phyloP scores from a whole-genome alignment of 2,329 filamentous ascomycete species.

The Diaporthe aspalathi region DNA sequence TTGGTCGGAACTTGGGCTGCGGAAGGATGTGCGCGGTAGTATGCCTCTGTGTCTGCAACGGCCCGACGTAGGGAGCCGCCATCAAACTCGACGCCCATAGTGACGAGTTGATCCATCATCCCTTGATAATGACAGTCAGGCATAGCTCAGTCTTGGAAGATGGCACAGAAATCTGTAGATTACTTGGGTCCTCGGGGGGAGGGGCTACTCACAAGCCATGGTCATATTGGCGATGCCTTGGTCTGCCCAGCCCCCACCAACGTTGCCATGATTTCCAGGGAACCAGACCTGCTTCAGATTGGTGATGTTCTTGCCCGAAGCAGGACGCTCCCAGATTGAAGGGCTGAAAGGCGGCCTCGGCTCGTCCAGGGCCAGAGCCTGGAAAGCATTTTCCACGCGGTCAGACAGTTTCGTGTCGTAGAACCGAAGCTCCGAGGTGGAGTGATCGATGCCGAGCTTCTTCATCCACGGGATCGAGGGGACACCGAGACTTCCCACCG shows the following conservation, averaged over 20 bases:
- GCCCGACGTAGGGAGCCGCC: conserved; percentile 54
- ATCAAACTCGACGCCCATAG: conserved; percentile 63
- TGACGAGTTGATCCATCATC: conserved; percentile 68
- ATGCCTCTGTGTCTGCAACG: conserved; percentile 47
- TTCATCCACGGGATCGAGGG: conserved; percentile 59
- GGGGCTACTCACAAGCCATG: conserved; percentile 48
- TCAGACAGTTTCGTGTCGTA: conserved; percentile 65
- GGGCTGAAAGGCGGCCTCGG: conserved; percentile 65
- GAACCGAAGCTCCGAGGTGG: conserved; percentile 61
- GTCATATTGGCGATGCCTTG: conserved; percentile 55
- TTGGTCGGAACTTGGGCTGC: conserved; percentile 36
- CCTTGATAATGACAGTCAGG: conserved; percentile 47
- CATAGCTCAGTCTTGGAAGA: background rate
- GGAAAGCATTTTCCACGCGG: conserved; percentile 67
- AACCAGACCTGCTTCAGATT: conserved; percentile 71
- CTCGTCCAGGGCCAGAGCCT: conserved; percentile 69
- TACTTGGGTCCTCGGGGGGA: background rate
- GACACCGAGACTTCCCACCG: conserved; percentile 60
- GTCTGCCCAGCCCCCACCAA: conserved; percentile 74
- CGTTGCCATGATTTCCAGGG: conserved; percentile 76
- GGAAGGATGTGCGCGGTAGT: conserved; percentile 41
- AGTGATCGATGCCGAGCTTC: conserved; percentile 58
- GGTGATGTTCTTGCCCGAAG: conserved; percentile 52
- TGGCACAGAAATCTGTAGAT: conserved; percentile 45
- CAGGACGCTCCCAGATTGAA: conserved; percentile 63